These are phyloP conservation scores for barley (Hordeum vulgare) DNA, from an alignment of 176 grass and related monocot genomes.

Conservation along the genomic window MorexV3_pseudomolecules_assembly NC_058521.1:441590788-441591287, in stretches of 20 bases:
- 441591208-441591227: no score
- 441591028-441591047: constrained; percentile 80
- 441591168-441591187: not conserved
- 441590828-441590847: constrained; percentile 42
- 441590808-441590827: constrained; percentile 67
- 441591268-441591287: no score
- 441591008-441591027: constrained; percentile 7
- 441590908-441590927: constrained; percentile 83
- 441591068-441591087: constrained; percentile 70
- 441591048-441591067: constrained; percentile 80
- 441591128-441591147: constrained; percentile 44
- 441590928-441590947: constrained; percentile 78
- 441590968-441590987: not conserved
- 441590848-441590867: constrained; percentile 51
- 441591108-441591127: constrained; percentile 32
- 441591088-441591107: constrained; percentile 49
- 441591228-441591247: no score
- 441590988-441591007: not conserved
- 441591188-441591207: not conserved
- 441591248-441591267: no score
- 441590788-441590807: constrained; percentile 1
- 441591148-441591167: constrained; percentile 62
- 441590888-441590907: constrained; percentile 66
- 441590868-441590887: constrained; percentile 78
- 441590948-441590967: no score